These are phyloP conservation scores for Fraxinus ornus DNA, from an alignment of 305 asterid species.

Conservation along the genomic window DNA sequence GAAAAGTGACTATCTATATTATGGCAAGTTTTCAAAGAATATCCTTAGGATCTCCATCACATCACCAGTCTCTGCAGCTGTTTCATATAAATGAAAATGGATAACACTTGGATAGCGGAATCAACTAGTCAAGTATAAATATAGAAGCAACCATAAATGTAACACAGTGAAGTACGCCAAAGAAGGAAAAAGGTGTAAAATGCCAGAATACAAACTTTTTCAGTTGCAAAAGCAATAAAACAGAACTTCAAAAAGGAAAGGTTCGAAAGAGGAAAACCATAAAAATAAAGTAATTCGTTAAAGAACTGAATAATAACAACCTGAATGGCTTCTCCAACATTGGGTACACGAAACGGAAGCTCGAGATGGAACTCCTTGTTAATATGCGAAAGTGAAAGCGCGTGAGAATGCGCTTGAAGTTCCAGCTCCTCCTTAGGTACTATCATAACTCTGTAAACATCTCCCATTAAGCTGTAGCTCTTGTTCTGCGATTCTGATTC, in stretches of 20 bases:
- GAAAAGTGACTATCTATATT: background rate
- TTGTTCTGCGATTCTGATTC: conserved; percentile 56
- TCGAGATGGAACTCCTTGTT: conserved; percentile 28
- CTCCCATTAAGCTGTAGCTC: conserved; percentile 49
- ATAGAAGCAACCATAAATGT: background rate
- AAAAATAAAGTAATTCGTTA: background rate
- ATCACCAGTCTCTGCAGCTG: background rate
- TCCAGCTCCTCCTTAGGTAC: conserved; percentile 56
- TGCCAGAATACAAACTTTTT: background rate
- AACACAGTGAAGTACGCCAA: background rate
- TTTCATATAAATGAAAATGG: background rate
- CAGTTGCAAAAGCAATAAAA: background rate
- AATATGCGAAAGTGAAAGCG: conserved; percentile 15
- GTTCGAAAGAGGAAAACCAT: background rate
- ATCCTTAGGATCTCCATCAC: background rate
- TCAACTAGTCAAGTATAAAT: background rate
- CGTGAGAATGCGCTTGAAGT: conserved; percentile 37
- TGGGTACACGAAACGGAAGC: conserved; percentile 36
- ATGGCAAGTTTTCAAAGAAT: background rate
- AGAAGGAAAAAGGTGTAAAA: background rate
- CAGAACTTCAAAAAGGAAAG: background rate
- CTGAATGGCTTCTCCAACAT: conserved; percentile 50
- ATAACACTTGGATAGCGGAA: background rate
- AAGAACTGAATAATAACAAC: conserved; percentile 16
- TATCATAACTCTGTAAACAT: conserved; percentile 45